phyloP scores from a whole-genome alignment of 768 basidiomycete species.

The Gloeopeniophorella convolvens region DNA sequence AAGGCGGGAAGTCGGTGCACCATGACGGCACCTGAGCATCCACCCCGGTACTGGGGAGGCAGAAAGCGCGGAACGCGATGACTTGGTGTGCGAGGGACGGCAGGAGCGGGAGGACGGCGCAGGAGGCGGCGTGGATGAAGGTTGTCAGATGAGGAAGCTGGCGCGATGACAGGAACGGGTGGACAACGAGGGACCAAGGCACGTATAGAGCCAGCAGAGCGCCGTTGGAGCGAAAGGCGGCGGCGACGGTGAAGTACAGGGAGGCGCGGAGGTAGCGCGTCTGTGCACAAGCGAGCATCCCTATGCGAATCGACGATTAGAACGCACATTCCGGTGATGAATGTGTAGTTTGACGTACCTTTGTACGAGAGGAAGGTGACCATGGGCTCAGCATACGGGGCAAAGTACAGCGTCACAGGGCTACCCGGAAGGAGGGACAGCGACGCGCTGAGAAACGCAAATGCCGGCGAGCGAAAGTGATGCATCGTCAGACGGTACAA shows the following conservation, averaged over 20 bases:
- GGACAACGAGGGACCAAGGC: constrained; percentile 60
- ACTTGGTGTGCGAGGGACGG: constrained; percentile 75
- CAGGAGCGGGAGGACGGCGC: constrained; percentile 41
- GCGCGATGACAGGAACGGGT: constrained; percentile 37
- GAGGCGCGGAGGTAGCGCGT: constrained; percentile 50
- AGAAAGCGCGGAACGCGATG: constrained; percentile 62
- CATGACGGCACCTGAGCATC: constrained; percentile 37
- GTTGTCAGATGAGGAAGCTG: constrained; percentile 31
- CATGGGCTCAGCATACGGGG: constrained; percentile 80
- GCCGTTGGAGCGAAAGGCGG: constrained; percentile 71
- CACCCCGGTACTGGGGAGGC: constrained; percentile 31
- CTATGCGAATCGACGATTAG: constrained; percentile 27
- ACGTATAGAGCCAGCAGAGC: constrained; percentile 72
- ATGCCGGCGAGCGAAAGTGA: constrained; percentile 45
- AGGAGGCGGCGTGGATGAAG: constrained; percentile 32
- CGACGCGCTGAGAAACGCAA: constrained; percentile 55
- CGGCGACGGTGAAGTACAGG: constrained; percentile 56
- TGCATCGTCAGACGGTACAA: constrained; percentile 55
- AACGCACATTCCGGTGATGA: neutral
- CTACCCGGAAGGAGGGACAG: constrained; percentile 79
- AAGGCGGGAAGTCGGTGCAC: constrained; percentile 58
- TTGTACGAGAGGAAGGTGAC: constrained; percentile 76
- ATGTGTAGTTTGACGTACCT: constrained; percentile 35
- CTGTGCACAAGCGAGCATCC: constrained; percentile 52
- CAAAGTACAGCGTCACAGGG: constrained; percentile 63